phyloP scores from a whole-genome alignment of 1,284 basidiomycete genomes.

The Phaffia rhodozyma region DNA sequence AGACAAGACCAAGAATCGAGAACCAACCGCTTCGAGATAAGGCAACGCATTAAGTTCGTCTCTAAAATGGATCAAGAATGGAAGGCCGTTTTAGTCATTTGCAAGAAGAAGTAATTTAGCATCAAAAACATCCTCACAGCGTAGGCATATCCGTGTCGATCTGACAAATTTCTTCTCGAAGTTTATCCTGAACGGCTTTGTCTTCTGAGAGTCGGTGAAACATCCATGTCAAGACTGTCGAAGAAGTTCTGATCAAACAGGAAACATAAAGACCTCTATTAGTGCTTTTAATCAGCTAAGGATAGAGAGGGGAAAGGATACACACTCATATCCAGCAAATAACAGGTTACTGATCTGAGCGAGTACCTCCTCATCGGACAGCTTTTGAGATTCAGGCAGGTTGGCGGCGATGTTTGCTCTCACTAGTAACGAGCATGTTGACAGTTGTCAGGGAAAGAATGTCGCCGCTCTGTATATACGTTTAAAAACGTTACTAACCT shows the following conservation, averaged over 20 bases:
- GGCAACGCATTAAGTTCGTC: constrained; percentile 39
- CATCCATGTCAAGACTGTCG: constrained; percentile 58
- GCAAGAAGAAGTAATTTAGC: neutral
- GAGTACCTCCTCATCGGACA: constrained; percentile 54
- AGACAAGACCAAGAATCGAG: no score
- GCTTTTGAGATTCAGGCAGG: constrained; percentile 42
- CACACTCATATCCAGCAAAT: constrained; percentile 47
- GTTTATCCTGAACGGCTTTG: constrained; percentile 44
- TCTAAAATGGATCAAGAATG: constrained; percentile 21
- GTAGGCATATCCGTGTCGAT: constrained; percentile 34
- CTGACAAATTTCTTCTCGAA: constrained; percentile 45
- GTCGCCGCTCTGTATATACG: neutral
- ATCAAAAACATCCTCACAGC: constrained; percentile 22
- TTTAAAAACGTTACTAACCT: constrained; percentile 33
- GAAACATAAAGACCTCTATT: neutral
- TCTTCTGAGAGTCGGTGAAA: constrained; percentile 51
- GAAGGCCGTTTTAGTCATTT: constrained; percentile 13
- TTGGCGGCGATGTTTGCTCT: constrained; percentile 49
- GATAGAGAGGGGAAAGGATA: neutral
- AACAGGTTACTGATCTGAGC: constrained; percentile 69
- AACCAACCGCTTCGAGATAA: constrained; percentile 44
- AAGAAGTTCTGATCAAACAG: constrained; percentile 47
- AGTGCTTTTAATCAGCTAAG: no score
- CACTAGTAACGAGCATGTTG: constrained; percentile 34
- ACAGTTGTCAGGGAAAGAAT: neutral